These are phyloP conservation scores for Canna indica DNA, from an alignment of 176 grass and related monocot species.

Conservation along the genomic window DNA sequence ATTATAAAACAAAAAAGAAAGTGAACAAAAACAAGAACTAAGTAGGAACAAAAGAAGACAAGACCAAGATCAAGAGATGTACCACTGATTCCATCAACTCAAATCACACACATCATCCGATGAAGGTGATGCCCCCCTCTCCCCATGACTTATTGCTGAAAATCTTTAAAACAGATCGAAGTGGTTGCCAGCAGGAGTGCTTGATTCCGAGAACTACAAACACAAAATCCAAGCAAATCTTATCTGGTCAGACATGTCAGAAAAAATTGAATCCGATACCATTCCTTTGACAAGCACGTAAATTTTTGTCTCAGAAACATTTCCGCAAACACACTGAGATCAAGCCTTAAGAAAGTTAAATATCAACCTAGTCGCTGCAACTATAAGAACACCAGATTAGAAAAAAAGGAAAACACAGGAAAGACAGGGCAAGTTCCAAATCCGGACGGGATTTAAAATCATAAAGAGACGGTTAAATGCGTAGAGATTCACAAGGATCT, in stretches of 20 bases:
- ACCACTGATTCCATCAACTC: conserved; percentile 14
- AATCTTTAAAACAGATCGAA: not conserved
- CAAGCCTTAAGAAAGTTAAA: not conserved
- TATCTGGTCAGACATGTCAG: not conserved
- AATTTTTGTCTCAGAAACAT: not conserved
- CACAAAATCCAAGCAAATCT: not conserved
- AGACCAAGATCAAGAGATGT: not conserved
- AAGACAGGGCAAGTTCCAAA: not conserved
- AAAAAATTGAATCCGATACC: not conserved
- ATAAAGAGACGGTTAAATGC: no score
- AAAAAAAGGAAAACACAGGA: not conserved
- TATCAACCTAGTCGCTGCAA: no score
- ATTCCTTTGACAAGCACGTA: not conserved
- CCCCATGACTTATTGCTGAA: not conserved
- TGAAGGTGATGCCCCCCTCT: not conserved
- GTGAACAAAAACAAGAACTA: not conserved
- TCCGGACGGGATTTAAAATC: no score
- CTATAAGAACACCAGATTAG: no score
- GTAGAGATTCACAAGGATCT: not conserved
- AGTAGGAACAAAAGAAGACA: not conserved
- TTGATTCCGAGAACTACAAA: conserved; percentile 3
- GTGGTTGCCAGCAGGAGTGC: not conserved
- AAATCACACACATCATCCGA: not conserved
- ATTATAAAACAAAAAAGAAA: not conserved
- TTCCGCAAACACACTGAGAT: not conserved